phyloP scores from a whole-genome alignment of 169 alveolate species.

The Cyclospora cayetanensis region DNA sequence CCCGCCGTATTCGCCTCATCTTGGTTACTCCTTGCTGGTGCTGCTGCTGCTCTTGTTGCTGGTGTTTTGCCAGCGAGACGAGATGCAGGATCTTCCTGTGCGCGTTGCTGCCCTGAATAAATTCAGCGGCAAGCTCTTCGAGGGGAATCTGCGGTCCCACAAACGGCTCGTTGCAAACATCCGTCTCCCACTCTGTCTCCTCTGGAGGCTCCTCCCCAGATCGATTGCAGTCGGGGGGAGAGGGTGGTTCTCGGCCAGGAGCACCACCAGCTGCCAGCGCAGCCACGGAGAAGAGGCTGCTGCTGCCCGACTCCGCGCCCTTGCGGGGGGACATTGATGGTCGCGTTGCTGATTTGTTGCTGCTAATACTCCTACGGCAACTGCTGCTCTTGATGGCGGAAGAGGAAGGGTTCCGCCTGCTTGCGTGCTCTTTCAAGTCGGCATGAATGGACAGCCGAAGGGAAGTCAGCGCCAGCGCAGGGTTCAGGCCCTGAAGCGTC shows the following conservation, averaged over 20 bases:
- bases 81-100: not conserved
- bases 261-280: not conserved
- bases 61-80: conserved; percentile 12
- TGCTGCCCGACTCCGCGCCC: not conserved
- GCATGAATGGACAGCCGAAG: too few relatives aligned
- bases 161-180: not conserved
- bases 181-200: conserved; percentile 8
- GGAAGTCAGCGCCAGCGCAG: too few relatives aligned
- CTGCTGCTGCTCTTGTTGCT: conserved; percentile 51
- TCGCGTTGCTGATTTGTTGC: not conserved
- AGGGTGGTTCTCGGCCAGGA: too few relatives aligned
- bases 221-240: too few relatives aligned
- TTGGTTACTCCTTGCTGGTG: not conserved
- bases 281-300: not conserved
- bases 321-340: not conserved
- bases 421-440: too few relatives aligned
- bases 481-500: too few relatives aligned
- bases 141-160: conserved; percentile 20
- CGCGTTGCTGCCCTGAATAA: conserved; percentile 34
- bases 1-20: conserved; percentile 61
- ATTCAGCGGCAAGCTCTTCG: not conserved
- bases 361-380: not conserved
- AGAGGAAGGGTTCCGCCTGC: too few relatives aligned
- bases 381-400: not conserved
- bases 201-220: not conserved